A percentile compares a stretch with the other conserved stretches of the same genome.
phyloP scores from a whole-genome alignment of 257 asterid genomes.

The Nicotiana tabacum region DNA sequence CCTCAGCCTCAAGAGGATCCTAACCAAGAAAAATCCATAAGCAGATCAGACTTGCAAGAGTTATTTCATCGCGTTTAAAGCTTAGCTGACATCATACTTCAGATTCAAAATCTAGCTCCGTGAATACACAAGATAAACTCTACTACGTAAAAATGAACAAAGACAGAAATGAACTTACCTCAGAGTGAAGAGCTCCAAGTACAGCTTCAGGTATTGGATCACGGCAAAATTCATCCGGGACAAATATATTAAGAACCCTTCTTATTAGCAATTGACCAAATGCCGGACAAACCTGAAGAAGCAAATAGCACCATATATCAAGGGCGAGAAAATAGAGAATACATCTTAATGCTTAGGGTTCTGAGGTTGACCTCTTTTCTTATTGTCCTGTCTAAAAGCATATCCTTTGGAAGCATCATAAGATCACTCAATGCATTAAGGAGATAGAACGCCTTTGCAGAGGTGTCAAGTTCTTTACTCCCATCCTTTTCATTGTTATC shows the following conservation, averaged over 20 bases:
- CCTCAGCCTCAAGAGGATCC: constrained; percentile 49
- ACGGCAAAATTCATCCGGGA: constrained; percentile 80
- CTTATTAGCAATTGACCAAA: constrained; percentile 54
- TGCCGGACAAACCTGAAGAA: constrained; percentile 64
- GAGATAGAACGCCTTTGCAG: constrained; percentile 57
- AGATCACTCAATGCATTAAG: constrained; percentile 83
- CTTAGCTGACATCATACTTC: neutral
- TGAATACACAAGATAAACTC: neutral
- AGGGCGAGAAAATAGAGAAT: neutral
- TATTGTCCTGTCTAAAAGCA: constrained; percentile 53
- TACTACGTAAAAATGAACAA: neutral
- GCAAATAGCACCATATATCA: neutral
- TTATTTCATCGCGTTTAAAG: neutral
- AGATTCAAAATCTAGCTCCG: neutral
- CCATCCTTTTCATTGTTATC: constrained; percentile 33
- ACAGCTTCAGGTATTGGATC: constrained; percentile 62
- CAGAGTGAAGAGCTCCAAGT: constrained; percentile 60
- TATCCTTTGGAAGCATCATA: constrained; percentile 95
- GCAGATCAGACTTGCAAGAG: neutral
- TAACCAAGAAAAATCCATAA: constrained; percentile 4
- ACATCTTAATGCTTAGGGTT: constrained; percentile 7
- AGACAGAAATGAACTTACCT: constrained; percentile 35
- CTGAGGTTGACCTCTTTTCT: constrained; percentile 59
- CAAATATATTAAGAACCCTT: constrained; percentile 58
- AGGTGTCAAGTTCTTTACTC: constrained; percentile 27